Evolutionary conservation across 768 basidiomycete genomes (phyloP).

Genomic region (Xerocomus brunneocitrinus): DNA sequence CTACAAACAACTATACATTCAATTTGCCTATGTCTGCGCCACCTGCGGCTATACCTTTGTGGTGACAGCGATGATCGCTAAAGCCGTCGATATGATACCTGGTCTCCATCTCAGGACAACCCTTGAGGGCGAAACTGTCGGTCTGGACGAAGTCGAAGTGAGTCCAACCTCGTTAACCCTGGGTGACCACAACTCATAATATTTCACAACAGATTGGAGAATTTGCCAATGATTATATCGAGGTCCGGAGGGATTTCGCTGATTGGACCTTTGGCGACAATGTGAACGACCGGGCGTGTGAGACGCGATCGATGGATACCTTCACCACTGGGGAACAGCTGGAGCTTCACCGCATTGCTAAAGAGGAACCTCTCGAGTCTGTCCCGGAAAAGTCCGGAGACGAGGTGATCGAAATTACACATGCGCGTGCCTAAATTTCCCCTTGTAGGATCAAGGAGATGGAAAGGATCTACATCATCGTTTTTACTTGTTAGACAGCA

Average conservation of each 20-base stretch:
- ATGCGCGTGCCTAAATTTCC: neutral
- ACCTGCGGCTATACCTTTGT: slow-evolving; percentile 56
- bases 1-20: slow-evolving; percentile 78
- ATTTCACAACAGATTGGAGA: slow-evolving; percentile 50
- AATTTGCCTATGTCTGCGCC: slow-evolving; percentile 61
- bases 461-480: neutral
- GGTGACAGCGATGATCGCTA: slow-evolving; percentile 57
- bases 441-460: neutral
- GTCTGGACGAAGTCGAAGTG: slow-evolving; percentile 73
- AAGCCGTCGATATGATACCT: slow-evolving; percentile 51
- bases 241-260: slow-evolving; percentile 61
- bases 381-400: slow-evolving; percentile 15
- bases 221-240: slow-evolving; percentile 65
- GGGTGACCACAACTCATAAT: neutral
- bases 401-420: neutral
- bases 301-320: slow-evolving; percentile 9
- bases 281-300: slow-evolving; percentile 5
- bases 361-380: slow-evolving; percentile 16
- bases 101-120: slow-evolving; percentile 52
- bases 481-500: neutral
- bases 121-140: slow-evolving; percentile 53
- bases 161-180: slow-evolving; percentile 9
- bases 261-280: slow-evolving; percentile 42
- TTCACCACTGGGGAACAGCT: slow-evolving; percentile 32
- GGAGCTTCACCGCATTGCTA: slow-evolving; percentile 19